phyloP scores from a whole-genome alignment of 2,329 filamentous ascomycete genomes.

The Didymosphaeria variabile region DNA sequence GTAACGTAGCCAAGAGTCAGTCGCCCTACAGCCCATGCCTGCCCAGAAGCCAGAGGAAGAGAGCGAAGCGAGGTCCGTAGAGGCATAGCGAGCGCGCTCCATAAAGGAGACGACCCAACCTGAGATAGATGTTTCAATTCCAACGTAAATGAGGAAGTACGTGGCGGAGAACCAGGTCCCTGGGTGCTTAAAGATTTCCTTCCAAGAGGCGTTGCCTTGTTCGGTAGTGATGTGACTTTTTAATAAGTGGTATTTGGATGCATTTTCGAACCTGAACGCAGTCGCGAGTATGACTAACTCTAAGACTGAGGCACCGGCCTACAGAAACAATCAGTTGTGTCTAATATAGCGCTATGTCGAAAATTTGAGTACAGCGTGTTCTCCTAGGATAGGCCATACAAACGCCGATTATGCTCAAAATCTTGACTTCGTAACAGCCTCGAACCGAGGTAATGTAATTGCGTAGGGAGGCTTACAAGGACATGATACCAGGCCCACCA shows the following conservation, averaged over 20 bases:
- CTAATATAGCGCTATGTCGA: neutral
- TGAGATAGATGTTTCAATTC: slow-evolving; percentile 56
- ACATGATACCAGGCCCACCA: slow-evolving; percentile 55
- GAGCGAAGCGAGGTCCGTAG: slow-evolving; percentile 50
- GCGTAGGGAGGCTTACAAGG: slow-evolving; percentile 41
- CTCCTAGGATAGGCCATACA: no score
- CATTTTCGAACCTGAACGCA: slow-evolving; percentile 53
- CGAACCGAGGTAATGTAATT: neutral
- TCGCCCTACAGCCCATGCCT: slow-evolving; percentile 56
- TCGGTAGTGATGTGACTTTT: slow-evolving; percentile 24
- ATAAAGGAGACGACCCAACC: slow-evolving; percentile 60
- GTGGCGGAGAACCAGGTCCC: slow-evolving; percentile 55
- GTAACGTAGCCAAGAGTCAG: slow-evolving; percentile 38
- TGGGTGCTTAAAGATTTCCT: slow-evolving; percentile 41
- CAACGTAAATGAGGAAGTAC: slow-evolving; percentile 57
- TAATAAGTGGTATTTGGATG: slow-evolving; percentile 38
- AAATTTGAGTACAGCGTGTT: neutral
- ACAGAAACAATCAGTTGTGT: neutral
- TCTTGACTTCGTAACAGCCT: neutral
- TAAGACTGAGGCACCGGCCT: slow-evolving; percentile 27
- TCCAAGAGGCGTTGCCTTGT: slow-evolving; percentile 17
- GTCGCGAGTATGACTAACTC: slow-evolving; percentile 40
- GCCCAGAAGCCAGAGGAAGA: slow-evolving; percentile 57
- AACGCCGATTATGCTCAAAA: neutral
- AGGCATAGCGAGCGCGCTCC: slow-evolving; percentile 50